Evolutionary conservation across 257 asterid genomes (phyloP).

Genomic region (Ophiorrhiza pumila): DNA sequence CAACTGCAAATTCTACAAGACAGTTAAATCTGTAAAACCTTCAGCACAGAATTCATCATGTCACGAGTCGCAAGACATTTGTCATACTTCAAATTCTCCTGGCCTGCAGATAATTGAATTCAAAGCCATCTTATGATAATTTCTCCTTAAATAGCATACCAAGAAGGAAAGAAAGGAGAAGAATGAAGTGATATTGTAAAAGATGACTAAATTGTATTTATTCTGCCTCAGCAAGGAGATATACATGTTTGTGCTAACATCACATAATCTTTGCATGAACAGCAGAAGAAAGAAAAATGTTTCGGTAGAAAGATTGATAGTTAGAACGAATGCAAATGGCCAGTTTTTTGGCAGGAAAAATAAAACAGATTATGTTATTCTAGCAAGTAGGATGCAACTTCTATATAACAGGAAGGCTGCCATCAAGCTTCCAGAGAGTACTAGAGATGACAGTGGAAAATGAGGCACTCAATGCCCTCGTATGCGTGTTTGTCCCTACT

Average conservation of each 20-base stretch:
- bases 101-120: slow-evolving; percentile 50
- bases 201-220: background rate
- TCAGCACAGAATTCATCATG: slow-evolving; percentile 79
- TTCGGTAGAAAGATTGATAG: background rate
- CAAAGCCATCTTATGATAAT: background rate
- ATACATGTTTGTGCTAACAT: background rate
- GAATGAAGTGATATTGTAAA: background rate
- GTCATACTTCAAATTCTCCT: slow-evolving; percentile 72
- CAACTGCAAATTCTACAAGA: slow-evolving; percentile 6
- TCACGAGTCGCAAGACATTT: slow-evolving; percentile 77
- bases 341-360: background rate
- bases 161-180: background rate
- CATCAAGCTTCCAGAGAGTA: background rate
- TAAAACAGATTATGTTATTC: background rate
- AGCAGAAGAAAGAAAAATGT: background rate
- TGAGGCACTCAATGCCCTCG: background rate
- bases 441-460: background rate
- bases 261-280: background rate
- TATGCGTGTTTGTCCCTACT: no score
- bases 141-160: background rate
- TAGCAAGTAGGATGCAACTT: background rate
- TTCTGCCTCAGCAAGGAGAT: background rate
- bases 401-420: background rate
- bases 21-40: slow-evolving; percentile 43
- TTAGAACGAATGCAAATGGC: background rate